phyloP scores from a whole-genome alignment of 441 rosid species.

The Erysimum pusillum region DNA sequence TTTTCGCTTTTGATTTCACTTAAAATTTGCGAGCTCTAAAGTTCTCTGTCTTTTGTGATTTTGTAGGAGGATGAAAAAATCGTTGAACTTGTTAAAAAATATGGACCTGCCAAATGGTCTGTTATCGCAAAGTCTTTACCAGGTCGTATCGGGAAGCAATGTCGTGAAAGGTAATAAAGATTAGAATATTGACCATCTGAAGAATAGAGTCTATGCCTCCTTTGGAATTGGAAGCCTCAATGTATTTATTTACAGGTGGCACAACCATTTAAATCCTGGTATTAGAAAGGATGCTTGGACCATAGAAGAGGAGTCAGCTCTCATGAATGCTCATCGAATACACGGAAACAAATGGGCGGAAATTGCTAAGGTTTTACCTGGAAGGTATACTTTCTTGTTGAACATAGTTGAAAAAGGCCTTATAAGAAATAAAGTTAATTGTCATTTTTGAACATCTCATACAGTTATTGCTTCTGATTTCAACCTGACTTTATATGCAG shows the following conservation, averaged over 20 bases:
- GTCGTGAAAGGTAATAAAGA: conserved; percentile 85
- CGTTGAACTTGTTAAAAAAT: conserved; percentile 69
- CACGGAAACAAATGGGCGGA: conserved; percentile 99
- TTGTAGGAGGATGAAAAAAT: conserved; percentile 91
- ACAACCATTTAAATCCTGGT: conserved; percentile 96
- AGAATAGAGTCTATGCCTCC: conserved; percentile 21
- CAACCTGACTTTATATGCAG: conserved; percentile 52
- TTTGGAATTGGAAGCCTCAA: conserved; percentile 18
- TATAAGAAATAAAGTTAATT: too few species aligned
- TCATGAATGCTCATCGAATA: conserved; percentile 80
- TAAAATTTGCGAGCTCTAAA: conserved; percentile 21
- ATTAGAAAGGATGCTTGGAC: conserved; percentile 98
- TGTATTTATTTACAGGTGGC: conserved; percentile 74
- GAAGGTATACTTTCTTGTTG: conserved; percentile 68
- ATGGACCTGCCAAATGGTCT: conserved; percentile 98
- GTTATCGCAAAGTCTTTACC: conserved; percentile 87
- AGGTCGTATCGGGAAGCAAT: conserved; percentile 98
- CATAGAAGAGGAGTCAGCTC: conserved; percentile 80
- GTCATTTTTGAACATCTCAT: not conserved
- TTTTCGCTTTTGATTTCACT: conserved; percentile 25
- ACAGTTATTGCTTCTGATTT: conserved; percentile 15
- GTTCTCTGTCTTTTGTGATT: not conserved
- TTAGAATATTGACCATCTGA: conserved; percentile 5
- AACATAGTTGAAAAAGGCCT: not conserved
- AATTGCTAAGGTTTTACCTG: conserved; percentile 92